Conservation (phyloP, 306 rosid genomes). For the Lathyrus aphaca region DNA sequence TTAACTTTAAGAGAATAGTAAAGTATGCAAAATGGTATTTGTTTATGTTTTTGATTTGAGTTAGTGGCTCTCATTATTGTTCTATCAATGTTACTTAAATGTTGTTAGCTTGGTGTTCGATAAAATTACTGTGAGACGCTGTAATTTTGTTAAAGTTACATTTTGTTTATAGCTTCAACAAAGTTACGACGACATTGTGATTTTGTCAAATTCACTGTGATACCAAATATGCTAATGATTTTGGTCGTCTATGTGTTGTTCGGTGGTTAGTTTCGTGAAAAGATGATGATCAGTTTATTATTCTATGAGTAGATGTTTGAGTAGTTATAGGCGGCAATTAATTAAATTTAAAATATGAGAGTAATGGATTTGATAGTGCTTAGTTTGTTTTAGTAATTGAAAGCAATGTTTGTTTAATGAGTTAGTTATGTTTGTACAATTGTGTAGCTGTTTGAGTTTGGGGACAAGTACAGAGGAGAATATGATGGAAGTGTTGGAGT, state of each 20-base stretch:
- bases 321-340: background rate
- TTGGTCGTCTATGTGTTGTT: background rate
- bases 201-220: too few species aligned
- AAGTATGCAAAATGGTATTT: background rate
- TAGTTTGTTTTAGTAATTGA: background rate
- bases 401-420: background rate
- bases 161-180: too few species aligned
- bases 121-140: too few species aligned
- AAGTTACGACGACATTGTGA: too few species aligned
- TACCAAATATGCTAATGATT: too few species aligned
- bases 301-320: too few species aligned
- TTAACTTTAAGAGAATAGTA: background rate
- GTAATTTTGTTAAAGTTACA: too few species aligned
- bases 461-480: conserved; percentile 73
- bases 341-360: background rate
- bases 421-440: background rate
- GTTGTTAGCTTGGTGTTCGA: too few species aligned
- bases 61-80: background rate
- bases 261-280: background rate
- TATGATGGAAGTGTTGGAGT: conserved; percentile 71
- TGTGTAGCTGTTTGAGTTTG: conserved; percentile 77
- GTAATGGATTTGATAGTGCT: background rate
- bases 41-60: too few species aligned
- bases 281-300: background rate
- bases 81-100: background rate